Base-by-base conservation (phyloP, 2,329 filamentous ascomycete species). In the Lomentospora prolificans region DNA sequence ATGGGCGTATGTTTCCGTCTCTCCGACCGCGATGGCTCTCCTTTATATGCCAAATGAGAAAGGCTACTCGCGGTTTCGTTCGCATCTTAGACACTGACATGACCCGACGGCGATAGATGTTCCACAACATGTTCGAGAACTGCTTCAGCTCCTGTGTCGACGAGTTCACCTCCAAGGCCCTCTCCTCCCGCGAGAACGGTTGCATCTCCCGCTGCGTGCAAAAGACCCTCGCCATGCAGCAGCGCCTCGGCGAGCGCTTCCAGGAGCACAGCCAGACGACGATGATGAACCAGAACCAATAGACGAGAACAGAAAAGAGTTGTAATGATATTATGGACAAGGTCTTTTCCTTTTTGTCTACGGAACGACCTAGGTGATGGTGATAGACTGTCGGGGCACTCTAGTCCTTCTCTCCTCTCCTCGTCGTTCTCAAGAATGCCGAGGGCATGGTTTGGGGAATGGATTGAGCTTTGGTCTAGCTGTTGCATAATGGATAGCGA, bases 61-160 rank as follows among this genome's bases (percentile, higher is more conserved):
- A n/a, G n/a, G n/a, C n/a, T n/a, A n/a, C n/a, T n/a, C n/a, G n/a
- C n/a, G n/a, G n/a, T n/a, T n/a, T n/a, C n/a, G n/a, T n/a, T n/a
- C n/a, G n/a, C n/a, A n/a, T n/a, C n/a, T 12, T 33, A 55, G n/a
- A 27, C 22, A 50, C 41, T 52, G 28, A 50, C 41, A 28, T n/a
- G n/a, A n/a, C 39, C 51, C 44, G 3, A 2, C 27, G 44, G 60
- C 50, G 52, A 59, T 62, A 82, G 79, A 74, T 82, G 70, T 81
- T 81, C 65, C 76, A 74, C 66, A 85, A 82, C 74, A 79, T 89
- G 56, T 87, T 90, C 65, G 86, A 90, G 71, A 82, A 86, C 75
- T 99, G 94, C 83, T 99, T 99, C 81, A 86, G 89, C 70, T 87
- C 94, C 73, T 99, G 94, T 79, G 84, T 99, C 74, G 92, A 91